A percentile compares a stretch with the other conserved stretches of the same genome.
Evolutionary conservation across 148 eudicot species (phyloP).

Genomic region (Camellia lanceoleosa): DNA sequence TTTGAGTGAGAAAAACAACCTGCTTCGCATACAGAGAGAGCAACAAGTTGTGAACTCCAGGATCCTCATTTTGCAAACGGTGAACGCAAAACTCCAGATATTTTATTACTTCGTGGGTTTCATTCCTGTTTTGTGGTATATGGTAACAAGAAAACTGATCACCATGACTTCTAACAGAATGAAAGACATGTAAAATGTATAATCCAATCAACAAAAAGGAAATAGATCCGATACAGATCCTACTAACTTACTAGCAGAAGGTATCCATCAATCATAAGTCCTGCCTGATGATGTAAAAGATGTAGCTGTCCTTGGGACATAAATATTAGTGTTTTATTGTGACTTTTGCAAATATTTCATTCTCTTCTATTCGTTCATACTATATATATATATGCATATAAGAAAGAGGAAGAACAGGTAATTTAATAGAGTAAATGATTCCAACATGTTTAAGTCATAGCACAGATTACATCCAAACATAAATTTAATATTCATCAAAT

Average conservation of each 20-base stretch:
- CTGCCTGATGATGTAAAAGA: slow-evolving; percentile 8
- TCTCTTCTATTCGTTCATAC: not conserved
- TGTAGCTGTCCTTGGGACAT: not conserved
- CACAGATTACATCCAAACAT: not conserved
- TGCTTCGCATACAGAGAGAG: slow-evolving; percentile 91
- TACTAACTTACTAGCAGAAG: not conserved
- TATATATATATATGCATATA: too few species aligned
- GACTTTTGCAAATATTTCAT: not conserved
- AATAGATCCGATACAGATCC: not conserved
- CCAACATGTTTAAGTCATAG: not conserved
- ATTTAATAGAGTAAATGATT: too few species aligned
- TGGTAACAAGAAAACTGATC: not conserved
- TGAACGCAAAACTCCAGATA: slow-evolving; percentile 92
- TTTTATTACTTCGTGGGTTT: slow-evolving; percentile 96
- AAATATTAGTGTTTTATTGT: not conserved
- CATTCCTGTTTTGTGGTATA: slow-evolving; percentile 63
- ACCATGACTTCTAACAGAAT: not conserved
- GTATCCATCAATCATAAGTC: not conserved
- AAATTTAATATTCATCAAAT: not conserved
- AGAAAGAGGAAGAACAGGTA: too few species aligned
- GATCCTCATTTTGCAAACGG: slow-evolving; percentile 89
- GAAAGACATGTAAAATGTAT: not conserved
- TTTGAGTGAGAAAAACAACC: slow-evolving; percentile 29
- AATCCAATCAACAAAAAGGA: not conserved
- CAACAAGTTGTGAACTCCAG: slow-evolving; percentile 94